phyloP scores from a whole-genome alignment of 73 alveolate species.

The Paramecium pentaurelia region DNA sequence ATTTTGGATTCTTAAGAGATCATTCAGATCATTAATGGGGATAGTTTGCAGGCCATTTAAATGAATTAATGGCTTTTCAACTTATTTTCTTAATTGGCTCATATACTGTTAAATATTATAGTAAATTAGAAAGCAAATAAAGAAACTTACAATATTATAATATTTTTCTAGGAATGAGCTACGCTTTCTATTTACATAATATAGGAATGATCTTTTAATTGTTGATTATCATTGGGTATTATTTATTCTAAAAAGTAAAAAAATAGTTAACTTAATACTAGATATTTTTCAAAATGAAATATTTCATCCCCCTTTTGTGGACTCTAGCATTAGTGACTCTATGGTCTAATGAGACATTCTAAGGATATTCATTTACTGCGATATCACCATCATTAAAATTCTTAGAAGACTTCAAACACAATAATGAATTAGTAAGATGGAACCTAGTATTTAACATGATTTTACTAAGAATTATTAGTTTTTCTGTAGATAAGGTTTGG shows the following conservation, averaged over 20 bases:
- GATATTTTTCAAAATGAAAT: background rate
- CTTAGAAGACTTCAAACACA: background rate
- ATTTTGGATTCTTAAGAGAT: background rate
- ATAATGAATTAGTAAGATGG: slow-evolving; percentile 49
- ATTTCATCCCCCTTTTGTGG: slow-evolving; percentile 36
- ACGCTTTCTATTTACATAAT: slow-evolving; percentile 25
- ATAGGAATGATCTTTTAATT: slow-evolving; percentile 44
- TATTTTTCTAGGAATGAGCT: slow-evolving; percentile 24
- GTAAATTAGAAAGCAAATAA: background rate
- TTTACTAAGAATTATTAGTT: slow-evolving; percentile 48
- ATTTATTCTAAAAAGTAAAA: background rate
- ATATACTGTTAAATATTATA: background rate
- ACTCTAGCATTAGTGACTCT: background rate
- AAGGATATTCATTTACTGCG: slow-evolving; percentile 14
- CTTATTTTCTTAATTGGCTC: background rate
- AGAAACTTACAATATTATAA: slow-evolving; percentile 20
- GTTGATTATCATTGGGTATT: background rate
- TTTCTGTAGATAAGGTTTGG: slow-evolving; percentile 40
- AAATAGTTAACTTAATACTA: background rate
- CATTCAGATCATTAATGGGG: slow-evolving; percentile 9
- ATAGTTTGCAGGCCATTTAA: background rate
- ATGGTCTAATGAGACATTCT: slow-evolving; percentile 20
- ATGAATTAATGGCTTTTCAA: background rate
- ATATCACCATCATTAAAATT: background rate
- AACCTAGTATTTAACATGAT: slow-evolving; percentile 43